These are phyloP conservation scores for Candida tammaniensis DNA, from an alignment of 805 yeast species.

Conservation along the genomic window DNA sequence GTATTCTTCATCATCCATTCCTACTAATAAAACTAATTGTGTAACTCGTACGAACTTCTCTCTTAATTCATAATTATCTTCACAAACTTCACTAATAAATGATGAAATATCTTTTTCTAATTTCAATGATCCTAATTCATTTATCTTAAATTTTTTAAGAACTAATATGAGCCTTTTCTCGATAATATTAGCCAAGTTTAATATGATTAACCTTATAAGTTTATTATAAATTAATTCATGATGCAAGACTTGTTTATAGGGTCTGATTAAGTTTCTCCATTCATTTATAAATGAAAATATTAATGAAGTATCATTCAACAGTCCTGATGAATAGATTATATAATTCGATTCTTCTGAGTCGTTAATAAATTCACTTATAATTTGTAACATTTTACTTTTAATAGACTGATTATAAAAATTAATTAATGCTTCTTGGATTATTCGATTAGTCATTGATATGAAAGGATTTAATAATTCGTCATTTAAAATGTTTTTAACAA, in stretches of 20 bases:
- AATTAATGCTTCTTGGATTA: conserved; percentile 45
- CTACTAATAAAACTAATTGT: conserved; percentile 77
- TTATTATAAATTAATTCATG: conserved; percentile 47
- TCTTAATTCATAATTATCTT: conserved; percentile 67
- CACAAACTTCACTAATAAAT: conserved; percentile 71
- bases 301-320: conserved; percentile 30
- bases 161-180: conserved; percentile 69
- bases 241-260: conserved; percentile 61
- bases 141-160: conserved; percentile 56
- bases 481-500: conserved; percentile 26
- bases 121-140: conserved; percentile 79
- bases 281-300: conserved; percentile 51
- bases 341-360: conserved; percentile 32
- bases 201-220: conserved; percentile 49
- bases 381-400: conserved; percentile 39
- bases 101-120: conserved; percentile 78
- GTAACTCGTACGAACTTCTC: conserved; percentile 79
- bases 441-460: conserved; percentile 30
- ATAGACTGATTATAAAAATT: conserved; percentile 49
- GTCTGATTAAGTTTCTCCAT: conserved; percentile 65
- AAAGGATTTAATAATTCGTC: conserved; percentile 34
- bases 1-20: conserved; percentile 68
- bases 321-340: conserved; percentile 25
- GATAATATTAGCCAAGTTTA: conserved; percentile 51
- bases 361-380: conserved; percentile 44